Evolutionary conservation across 352 stramenopile species (phyloP).

Genomic region (Phytophthora citrophthora): DNA sequence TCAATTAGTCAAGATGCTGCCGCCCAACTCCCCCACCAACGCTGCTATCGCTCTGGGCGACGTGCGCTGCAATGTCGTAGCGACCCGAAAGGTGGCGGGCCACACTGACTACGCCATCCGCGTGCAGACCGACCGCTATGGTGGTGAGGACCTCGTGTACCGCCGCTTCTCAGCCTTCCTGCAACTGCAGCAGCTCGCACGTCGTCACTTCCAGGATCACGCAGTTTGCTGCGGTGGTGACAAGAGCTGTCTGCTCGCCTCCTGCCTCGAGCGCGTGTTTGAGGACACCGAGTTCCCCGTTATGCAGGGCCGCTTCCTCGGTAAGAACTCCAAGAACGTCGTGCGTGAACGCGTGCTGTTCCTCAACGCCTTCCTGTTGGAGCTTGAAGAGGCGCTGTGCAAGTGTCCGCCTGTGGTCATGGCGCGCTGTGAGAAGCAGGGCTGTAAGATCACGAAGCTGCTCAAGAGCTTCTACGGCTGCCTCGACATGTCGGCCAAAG

Average conservation of each 20-base stretch:
- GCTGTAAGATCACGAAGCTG: slow-evolving; percentile 85
- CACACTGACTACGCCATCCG: slow-evolving; percentile 90
- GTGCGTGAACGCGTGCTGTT: slow-evolving; percentile 81
- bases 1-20: slow-evolving; percentile 35
- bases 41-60: slow-evolving; percentile 50
- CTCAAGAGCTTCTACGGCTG: slow-evolving; percentile 89
- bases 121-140: slow-evolving; percentile 67
- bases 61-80: slow-evolving; percentile 69
- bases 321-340: slow-evolving; percentile 85
- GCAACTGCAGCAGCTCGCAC: slow-evolving; percentile 78
- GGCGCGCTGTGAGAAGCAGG: slow-evolving; percentile 77
- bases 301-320: slow-evolving; percentile 70
- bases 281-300: slow-evolving; percentile 76
- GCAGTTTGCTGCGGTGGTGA: slow-evolving; percentile 71
- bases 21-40: slow-evolving; percentile 26
- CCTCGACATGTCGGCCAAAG: slow-evolving; percentile 49
- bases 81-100: slow-evolving; percentile 73
- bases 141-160: slow-evolving; percentile 75
- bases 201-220: slow-evolving; percentile 72
- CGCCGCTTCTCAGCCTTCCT: slow-evolving; percentile 87
- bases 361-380: slow-evolving; percentile 82
- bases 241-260: slow-evolving; percentile 67
- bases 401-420: slow-evolving; percentile 81
- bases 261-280: slow-evolving; percentile 77
- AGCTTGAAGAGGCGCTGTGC: slow-evolving; percentile 76